Base-by-base conservation (phyloP, 1,284 basidiomycete genomes). In the Omphalotus olearius region DNA sequence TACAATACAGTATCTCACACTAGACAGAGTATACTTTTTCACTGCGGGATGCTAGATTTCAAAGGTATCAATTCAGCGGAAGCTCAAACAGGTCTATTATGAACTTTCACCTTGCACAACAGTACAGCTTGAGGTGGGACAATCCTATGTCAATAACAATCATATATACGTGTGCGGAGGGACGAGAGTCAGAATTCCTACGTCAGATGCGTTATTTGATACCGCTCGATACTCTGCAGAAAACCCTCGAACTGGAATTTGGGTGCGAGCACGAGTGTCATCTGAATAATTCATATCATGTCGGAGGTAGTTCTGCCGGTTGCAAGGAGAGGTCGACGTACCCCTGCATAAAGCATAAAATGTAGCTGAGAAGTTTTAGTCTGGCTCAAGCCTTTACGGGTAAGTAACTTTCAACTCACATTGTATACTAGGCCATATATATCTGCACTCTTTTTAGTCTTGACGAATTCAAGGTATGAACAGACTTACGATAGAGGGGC, bases 21-120 rank as follows among this genome's bases (percentile, higher is more conserved):
- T 69, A 50, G 70, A 74, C 9, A 84, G 66, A 58, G 83, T 74
- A 60, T 77, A 79, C 41, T 76, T 72, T 56, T 75, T 70, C 17
- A 73, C 70, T 16, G 68, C 69, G 3, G 79, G 79, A 59, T 77
- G 70, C 71, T 80, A 50, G 23, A 35, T 26, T 23, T 17, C 23
- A 2, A 17, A 18, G 17, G 14, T n/a, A 9, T 40, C 26, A 40
- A 25, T n/a, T 18, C 38, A 28, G 4, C 16, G 20, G 30, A 11
- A 37, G 18, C 37, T 9, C 25, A 20, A 53, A 6, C 14, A 36
- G 40, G 6, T 10, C 30, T 30, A 35, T 9, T 33, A 10, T 44
- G 30, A 6, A 18, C 16, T 35, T 50, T 18, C 14, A 59, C 60
- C 52, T 62, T 62, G 54, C 59, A 61, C 23, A 61, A 48, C 13